phyloP scores from a whole-genome alignment of 73 alveolate species.

The Tetrahymena borealis region DNA sequence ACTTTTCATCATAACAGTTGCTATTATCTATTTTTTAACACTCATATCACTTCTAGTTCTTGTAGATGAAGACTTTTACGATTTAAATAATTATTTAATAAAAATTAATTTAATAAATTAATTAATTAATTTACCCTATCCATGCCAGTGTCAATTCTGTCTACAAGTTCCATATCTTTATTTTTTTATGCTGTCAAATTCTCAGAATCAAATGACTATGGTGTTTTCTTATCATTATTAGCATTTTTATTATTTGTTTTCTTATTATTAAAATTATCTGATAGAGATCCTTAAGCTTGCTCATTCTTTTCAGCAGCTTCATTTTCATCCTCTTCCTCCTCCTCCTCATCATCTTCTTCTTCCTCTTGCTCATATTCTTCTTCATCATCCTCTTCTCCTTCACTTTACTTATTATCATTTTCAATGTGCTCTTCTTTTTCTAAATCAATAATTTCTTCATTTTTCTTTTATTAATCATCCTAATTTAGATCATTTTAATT shows the following conservation, averaged over 20 bases:
- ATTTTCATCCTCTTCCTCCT: background rate
- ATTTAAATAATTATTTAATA: background rate
- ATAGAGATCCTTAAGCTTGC: background rate
- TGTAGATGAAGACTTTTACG: background rate
- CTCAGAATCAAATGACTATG: background rate
- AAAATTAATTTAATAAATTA: background rate
- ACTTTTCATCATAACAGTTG: background rate
- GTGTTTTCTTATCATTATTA: background rate
- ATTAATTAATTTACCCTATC: background rate
- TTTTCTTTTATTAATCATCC: background rate
- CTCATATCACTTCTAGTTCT: background rate
- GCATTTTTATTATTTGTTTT: background rate
- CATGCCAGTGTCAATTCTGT: background rate
- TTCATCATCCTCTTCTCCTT: background rate
- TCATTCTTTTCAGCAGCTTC: background rate
- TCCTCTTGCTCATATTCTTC: background rate
- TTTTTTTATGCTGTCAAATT: background rate
- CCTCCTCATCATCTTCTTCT: background rate
- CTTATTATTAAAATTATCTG: background rate
- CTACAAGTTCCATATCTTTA: background rate
- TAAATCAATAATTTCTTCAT: background rate
- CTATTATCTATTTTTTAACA: background rate
- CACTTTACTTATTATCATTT: background rate
- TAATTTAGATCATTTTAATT: background rate
- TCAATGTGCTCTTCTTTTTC: background rate